Base-by-base conservation (phyloP, 805 yeast species). In the Ogataea populi-albae region DNA sequence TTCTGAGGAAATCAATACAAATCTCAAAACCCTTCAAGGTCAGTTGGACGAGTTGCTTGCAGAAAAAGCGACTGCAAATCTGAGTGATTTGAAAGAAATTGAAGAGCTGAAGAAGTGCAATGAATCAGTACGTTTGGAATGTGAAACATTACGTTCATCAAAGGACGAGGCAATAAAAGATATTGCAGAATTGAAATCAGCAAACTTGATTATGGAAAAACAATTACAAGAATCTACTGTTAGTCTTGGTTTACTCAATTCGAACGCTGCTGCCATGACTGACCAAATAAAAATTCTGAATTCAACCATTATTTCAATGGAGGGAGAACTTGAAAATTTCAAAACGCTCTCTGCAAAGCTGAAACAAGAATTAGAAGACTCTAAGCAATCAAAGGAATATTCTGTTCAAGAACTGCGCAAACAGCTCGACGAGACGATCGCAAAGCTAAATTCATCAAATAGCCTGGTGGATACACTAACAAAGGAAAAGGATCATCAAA, bases 41-140 rank as follows among this genome's bases (percentile, higher is more conserved):
- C n/a, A n/a, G n/a, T 23, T 40, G 14, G 26, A 30, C n/a, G 23
- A 27, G 8, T 14, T 23, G 22, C 17, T 38, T 11, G 17, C 19
- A 3, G 35, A 29, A 2, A 30, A 25, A 15, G 38, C 29, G 6
- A 30, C 31, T 10, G 4, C 30, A n/a, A n/a, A n/a, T n/a, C n/a
- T n/a, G n/a, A n/a, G n/a, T n/a, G n/a, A n/a, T n/a, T n/a, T n/a
- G 22, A 19, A 29, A 14, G 37, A 40, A 23, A 10, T 29, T n/a
- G 28, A 32, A 10, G 24, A 18, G 8, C 19, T 31, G 5, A 31
- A 31, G 19, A n/a, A 6, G 6, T 5, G 20, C 19, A 31, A 31
- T 16, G 17, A 23, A 14, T 4, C 21, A 6, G 22, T 20, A 5
- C 17, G 14, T 4, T 19, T 14, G 4, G 15, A 32, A 18, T 11